A percentile compares a stretch with the other conserved stretches of the same genome.
Conservation (phyloP, 352 stramenopile genomes). For the Globisporangium emineosum region DNA sequence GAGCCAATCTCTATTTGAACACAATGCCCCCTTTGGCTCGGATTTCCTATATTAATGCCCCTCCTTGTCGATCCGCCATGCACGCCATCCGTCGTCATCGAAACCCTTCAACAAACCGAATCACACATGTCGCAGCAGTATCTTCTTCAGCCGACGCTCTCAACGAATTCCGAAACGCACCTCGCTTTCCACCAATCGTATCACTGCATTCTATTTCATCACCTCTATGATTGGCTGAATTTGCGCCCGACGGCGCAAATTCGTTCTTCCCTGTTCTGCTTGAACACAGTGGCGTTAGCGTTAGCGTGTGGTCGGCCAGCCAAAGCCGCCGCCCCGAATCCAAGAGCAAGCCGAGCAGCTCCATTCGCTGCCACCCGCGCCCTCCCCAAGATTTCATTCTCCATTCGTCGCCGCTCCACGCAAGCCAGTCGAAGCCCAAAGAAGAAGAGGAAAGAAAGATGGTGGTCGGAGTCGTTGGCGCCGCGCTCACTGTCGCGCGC, state of each 20-base stretch:
- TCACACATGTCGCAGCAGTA: slow-evolving; percentile 2
- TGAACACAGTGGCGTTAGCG: neutral
- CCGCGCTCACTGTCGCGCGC: slow-evolving; percentile 24
- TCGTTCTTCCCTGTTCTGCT: slow-evolving; percentile 7
- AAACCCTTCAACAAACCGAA: slow-evolving; percentile 4
- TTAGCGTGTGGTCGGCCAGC: neutral
- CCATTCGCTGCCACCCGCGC: neutral
- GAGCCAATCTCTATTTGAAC: neutral
- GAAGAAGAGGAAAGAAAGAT: slow-evolving; percentile 16
- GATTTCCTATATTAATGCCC: too few relatives aligned
- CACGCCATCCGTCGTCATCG: neutral
- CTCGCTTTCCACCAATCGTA: neutral
- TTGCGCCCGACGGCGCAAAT: too few relatives aligned
- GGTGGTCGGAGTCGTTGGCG: slow-evolving; percentile 30
- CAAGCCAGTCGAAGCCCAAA: neutral
- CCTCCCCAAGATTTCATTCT: slow-evolving; percentile 1
- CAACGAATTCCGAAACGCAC: neutral
- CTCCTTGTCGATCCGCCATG: neutral
- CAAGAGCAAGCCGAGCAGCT: neutral
- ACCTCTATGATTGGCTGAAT: neutral
- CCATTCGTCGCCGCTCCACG: slow-evolving; percentile 11
- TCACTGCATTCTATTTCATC: neutral
- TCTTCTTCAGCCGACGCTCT: neutral
- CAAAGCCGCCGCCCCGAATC: slow-evolving; percentile 4
- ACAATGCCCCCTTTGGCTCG: too few relatives aligned